phyloP scores from a whole-genome alignment of 2,329 filamentous ascomycete species.

The Pseudocercospora pini-densiflorae region DNA sequence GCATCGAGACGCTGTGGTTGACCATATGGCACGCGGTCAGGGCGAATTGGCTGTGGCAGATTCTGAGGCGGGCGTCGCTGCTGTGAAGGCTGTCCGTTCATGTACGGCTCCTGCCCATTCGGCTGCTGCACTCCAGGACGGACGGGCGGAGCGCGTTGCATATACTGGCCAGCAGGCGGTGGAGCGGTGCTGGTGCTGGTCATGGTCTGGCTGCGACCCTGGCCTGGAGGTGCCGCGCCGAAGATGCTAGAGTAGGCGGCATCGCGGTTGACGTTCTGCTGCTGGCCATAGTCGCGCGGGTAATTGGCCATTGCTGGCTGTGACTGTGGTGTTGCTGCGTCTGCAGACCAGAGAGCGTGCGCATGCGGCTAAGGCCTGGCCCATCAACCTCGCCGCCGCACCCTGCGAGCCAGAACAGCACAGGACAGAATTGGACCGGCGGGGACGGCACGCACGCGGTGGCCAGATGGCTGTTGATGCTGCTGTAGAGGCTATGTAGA shows the following conservation, averaged over 20 bases:
- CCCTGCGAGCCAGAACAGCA: background rate
- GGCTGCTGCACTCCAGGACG: slow-evolving; percentile 45
- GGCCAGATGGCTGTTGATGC: background rate
- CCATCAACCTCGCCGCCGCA: slow-evolving; percentile 11
- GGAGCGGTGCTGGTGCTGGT: slow-evolving; percentile 72
- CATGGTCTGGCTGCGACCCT: slow-evolving; percentile 95
- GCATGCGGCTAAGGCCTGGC: slow-evolving; percentile 5
- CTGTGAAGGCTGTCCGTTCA: slow-evolving; percentile 42
- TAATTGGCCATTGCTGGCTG: slow-evolving; percentile 63
- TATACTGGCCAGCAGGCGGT: slow-evolving; percentile 54
- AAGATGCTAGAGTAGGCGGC: slow-evolving; percentile 97
- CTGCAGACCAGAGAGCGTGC: background rate
- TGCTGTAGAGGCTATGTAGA: background rate
- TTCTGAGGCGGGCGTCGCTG: slow-evolving; percentile 52
- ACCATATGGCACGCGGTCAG: slow-evolving; percentile 71
- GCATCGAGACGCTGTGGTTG: slow-evolving; percentile 73
- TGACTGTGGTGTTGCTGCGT: background rate
- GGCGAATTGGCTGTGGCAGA: slow-evolving; percentile 64
- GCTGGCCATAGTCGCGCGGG: slow-evolving; percentile 57
- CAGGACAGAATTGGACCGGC: background rate
- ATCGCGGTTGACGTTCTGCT: slow-evolving; percentile 62
- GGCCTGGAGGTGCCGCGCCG: slow-evolving; percentile 74
- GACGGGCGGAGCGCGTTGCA: slow-evolving; percentile 66
- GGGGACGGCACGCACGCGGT: background rate
- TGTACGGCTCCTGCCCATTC: slow-evolving; percentile 38